Percentiles rank a stretch among this genome's conserved stretches.
phyloP scores from a whole-genome alignment of 805 yeast species.

The Starmerella etchellsii region DNA sequence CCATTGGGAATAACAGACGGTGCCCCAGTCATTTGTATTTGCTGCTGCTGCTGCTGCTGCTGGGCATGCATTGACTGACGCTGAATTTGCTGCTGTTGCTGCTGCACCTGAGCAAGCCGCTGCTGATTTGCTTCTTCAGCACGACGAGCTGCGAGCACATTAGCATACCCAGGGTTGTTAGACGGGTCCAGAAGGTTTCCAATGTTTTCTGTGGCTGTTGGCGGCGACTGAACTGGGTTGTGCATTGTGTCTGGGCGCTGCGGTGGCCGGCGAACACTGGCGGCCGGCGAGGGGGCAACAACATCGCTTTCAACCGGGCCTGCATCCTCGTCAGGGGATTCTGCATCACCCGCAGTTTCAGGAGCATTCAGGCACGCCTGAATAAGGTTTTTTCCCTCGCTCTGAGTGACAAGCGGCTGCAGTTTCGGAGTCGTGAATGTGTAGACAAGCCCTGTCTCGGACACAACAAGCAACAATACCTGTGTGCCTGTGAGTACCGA shows the following conservation, averaged over 20 bases:
- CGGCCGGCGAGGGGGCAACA: slow-evolving; percentile 2
- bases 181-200: background rate
- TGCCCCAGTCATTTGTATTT: too few species aligned
- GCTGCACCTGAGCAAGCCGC: background rate
- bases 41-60: background rate
- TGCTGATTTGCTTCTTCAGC: background rate
- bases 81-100: background rate
- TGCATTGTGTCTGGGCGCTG: background rate
- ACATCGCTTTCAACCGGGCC: slow-evolving; percentile 4
- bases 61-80: background rate
- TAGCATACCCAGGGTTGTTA: background rate
- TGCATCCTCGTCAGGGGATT: slow-evolving; percentile 9
- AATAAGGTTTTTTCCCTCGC: slow-evolving; percentile 92
- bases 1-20: background rate
- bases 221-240: background rate
- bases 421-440: slow-evolving; percentile 98
- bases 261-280: background rate
- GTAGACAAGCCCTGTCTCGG: slow-evolving; percentile 97
- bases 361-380: slow-evolving; percentile 97
- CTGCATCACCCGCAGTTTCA: slow-evolving; percentile 32
- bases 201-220: background rate
- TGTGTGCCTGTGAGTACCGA: slow-evolving; percentile 96
- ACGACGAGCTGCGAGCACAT: background rate
- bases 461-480: slow-evolving; percentile 82
- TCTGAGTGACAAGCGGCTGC: slow-evolving; percentile 93